Conservation (phyloP, 2,329 filamentous ascomycete species). For the Cladosporium sp. region DNA sequence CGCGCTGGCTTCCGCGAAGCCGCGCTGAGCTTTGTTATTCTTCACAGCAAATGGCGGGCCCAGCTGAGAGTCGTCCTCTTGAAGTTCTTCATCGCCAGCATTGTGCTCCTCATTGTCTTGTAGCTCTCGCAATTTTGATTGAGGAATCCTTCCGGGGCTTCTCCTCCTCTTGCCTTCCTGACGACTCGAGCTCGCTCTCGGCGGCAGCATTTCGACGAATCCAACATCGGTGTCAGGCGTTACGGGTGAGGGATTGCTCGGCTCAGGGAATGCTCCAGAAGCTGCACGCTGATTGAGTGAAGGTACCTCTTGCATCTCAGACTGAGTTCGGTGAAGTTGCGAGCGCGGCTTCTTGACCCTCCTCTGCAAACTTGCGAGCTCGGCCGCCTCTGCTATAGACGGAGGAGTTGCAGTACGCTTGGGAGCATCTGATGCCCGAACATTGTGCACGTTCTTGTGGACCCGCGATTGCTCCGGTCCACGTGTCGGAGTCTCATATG, state of each 20-base stretch:
- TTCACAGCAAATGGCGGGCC: slow-evolving; percentile 21
- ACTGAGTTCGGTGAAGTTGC: slow-evolving; percentile 24
- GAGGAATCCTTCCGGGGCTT: slow-evolving; percentile 16
- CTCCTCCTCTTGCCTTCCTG: slow-evolving; percentile 16
- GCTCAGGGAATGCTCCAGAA: slow-evolving; percentile 15
- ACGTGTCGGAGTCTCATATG: slow-evolving; percentile 21
- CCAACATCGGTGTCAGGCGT: slow-evolving; percentile 30
- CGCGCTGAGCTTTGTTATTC: slow-evolving; percentile 18
- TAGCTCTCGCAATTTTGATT: slow-evolving; percentile 24
- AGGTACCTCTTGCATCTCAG: slow-evolving; percentile 22
- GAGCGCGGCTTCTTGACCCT: slow-evolving; percentile 45
- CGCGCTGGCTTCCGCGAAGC: slow-evolving; percentile 12
- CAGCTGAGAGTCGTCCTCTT: slow-evolving; percentile 25
- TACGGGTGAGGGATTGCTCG: slow-evolving; percentile 22
- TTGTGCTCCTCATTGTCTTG: slow-evolving; percentile 22
- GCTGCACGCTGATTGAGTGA: slow-evolving; percentile 23
- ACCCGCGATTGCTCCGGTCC: slow-evolving; percentile 10
- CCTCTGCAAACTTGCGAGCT: slow-evolving; percentile 43
- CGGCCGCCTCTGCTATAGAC: slow-evolving; percentile 49
- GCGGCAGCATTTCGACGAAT: slow-evolving; percentile 7
- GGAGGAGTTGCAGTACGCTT: slow-evolving; percentile 48
- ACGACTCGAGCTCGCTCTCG: slow-evolving; percentile 16
- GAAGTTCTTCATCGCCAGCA: slow-evolving; percentile 22
- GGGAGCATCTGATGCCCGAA: slow-evolving; percentile 29
- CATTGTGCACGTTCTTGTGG: slow-evolving; percentile 18